A percentile compares a stretch with the other conserved stretches of the same genome.
Conservation (phyloP, 2,329 filamentous ascomycete genomes). For the Fusarium duplospermum region DNA sequence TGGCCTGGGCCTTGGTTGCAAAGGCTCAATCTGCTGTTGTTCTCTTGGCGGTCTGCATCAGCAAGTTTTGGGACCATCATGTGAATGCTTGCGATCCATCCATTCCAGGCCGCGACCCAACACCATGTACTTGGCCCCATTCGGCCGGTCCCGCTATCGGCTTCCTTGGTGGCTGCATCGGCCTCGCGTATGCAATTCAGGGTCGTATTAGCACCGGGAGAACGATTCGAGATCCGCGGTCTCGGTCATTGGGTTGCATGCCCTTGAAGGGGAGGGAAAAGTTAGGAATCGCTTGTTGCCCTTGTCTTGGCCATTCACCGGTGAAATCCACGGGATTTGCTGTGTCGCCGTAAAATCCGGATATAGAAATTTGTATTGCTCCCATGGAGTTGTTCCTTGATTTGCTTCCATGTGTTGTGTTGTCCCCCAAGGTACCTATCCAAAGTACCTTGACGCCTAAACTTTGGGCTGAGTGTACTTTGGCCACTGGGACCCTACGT, state of each 20-base stretch:
- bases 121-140: constrained; percentile 12
- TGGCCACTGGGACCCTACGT: background rate
- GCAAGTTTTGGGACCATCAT: constrained; percentile 18
- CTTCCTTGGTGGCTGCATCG: background rate
- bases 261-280: background rate
- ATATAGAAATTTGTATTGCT: background rate
- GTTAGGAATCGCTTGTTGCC: background rate
- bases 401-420: background rate
- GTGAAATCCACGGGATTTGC: background rate
- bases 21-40: constrained; percentile 3
- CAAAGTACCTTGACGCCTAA: background rate
- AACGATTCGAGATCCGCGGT: constrained; percentile 24
- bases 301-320: background rate
- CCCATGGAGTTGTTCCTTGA: background rate
- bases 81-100: constrained; percentile 15
- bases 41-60: constrained; percentile 28
- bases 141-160: constrained; percentile 29
- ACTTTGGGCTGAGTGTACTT: background rate
- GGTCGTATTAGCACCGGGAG: constrained; percentile 1
- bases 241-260: constrained; percentile 6
- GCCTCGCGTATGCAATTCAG: constrained; percentile 21
- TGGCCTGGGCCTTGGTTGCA: constrained; percentile 15
- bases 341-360: background rate
- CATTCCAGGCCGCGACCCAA: background rate
- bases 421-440: background rate